These are phyloP conservation scores for Clarireedia paspali DNA, from an alignment of 2,329 filamentous ascomycete species.

Conservation along the genomic window DNA sequence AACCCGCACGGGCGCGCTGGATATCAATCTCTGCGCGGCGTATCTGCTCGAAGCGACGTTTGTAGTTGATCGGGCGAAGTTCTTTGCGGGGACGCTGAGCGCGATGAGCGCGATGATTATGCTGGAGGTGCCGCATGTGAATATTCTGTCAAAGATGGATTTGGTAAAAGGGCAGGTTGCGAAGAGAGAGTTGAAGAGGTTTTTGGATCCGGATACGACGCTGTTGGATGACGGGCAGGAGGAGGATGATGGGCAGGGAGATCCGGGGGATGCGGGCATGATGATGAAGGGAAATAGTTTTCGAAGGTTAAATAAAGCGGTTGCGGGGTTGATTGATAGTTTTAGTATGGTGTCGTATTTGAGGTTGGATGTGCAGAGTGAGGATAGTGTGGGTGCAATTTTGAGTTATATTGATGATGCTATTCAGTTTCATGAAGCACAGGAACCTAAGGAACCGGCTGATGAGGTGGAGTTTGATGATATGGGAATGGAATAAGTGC, in stretches of 20 bases:
- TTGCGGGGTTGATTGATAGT: constrained; percentile 87
- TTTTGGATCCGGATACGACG: constrained; percentile 76
- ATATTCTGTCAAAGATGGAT: constrained; percentile 97
- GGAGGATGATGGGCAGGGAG: constrained; percentile 42
- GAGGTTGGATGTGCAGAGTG: constrained; percentile 80
- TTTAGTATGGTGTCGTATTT: constrained; percentile 98
- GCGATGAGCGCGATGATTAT: constrained; percentile 99
- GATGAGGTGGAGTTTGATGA: constrained; percentile 50
- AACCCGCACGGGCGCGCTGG: constrained; percentile 69
- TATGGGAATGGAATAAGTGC: constrained; percentile 26
- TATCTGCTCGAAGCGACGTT: constrained; percentile 96
- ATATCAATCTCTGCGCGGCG: constrained; percentile 85
- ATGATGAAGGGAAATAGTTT: constrained; percentile 81
- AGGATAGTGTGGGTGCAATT: constrained; percentile 80
- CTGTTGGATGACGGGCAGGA: constrained; percentile 54
- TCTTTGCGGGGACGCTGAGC: constrained; percentile 89
- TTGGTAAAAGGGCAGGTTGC: constrained; percentile 83
- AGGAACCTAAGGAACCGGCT: constrained; percentile 77
- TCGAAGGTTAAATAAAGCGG: constrained; percentile 74
- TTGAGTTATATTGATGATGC: constrained; percentile 91
- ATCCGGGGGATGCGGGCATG: constrained; percentile 53
- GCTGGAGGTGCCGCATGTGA: constrained; percentile 94
- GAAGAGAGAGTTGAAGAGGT: constrained; percentile 82
- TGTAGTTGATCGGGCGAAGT: constrained; percentile 91
- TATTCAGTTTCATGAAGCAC: constrained; percentile 87